Conservation (phyloP, 768 basidiomycete genomes). For the Boletus rufocinnamomeus region DNA sequence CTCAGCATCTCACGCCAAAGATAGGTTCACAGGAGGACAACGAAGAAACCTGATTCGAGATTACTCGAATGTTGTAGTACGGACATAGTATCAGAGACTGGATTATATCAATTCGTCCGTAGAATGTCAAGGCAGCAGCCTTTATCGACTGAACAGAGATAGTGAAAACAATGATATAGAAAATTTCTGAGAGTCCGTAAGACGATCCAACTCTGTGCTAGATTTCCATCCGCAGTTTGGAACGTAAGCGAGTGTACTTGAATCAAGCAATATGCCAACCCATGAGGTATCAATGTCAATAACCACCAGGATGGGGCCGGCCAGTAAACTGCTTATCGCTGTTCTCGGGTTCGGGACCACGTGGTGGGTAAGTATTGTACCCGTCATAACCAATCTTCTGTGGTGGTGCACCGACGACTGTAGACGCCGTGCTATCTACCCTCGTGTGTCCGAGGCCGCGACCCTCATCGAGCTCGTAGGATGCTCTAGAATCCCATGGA, state of each 20-base stretch:
- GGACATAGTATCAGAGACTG: background rate
- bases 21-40: slow-evolving; percentile 35
- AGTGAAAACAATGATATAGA: slow-evolving; percentile 2
- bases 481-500: slow-evolving; percentile 68
- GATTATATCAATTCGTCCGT: slow-evolving; percentile 4
- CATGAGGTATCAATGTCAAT: slow-evolving; percentile 11
- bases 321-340: slow-evolving; percentile 32
- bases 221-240: background rate
- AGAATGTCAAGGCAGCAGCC: background rate
- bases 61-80: background rate
- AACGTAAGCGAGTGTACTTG: background rate
- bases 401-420: slow-evolving; percentile 51
- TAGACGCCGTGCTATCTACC: slow-evolving; percentile 60
- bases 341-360: slow-evolving; percentile 36
- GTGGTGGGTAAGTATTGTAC: slow-evolving; percentile 26
- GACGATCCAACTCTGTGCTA: slow-evolving; percentile 2
- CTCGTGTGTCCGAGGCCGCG: slow-evolving; percentile 51
- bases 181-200: slow-evolving; percentile 14
- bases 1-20: slow-evolving; percentile 21
- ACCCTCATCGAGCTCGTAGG: slow-evolving; percentile 40
- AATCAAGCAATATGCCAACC: slow-evolving; percentile 2
- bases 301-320: slow-evolving; percentile 51
- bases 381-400: slow-evolving; percentile 45
- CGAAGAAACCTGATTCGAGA: slow-evolving; percentile 13
- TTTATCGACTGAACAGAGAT: background rate